Conservation (phyloP, 2,329 filamentous ascomycete species). For the Pseudogymnoascus sp. region DNA sequence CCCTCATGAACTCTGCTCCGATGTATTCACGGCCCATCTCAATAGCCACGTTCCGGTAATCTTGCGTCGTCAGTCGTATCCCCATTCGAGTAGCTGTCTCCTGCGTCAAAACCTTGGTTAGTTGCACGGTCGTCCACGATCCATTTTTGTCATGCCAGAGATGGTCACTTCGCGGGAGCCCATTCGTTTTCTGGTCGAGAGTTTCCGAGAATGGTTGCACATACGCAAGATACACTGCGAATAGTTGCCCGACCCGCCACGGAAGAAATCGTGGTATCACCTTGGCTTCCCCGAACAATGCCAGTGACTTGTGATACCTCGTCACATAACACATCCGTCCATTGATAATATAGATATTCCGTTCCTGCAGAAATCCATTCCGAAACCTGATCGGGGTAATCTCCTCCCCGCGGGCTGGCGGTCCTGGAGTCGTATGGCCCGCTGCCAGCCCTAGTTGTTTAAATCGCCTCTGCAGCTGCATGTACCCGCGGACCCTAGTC, state of each 20-base stretch:
- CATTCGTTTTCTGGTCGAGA: neutral
- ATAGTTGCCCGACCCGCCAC: neutral
- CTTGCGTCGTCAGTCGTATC: neutral
- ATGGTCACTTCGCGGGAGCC: neutral
- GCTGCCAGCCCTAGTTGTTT: neutral
- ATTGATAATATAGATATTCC: constrained; percentile 6
- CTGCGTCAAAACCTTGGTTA: neutral
- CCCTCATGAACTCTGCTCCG: neutral
- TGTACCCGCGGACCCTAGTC: neutral
- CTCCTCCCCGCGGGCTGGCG: neutral
- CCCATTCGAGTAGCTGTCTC: neutral
- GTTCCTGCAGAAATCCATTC: neutral
- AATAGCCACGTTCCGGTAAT: neutral
- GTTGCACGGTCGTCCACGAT: neutral
- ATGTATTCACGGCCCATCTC: neutral
- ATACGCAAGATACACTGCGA: constrained; percentile 1
- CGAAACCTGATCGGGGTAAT: neutral
- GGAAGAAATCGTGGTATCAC: constrained; percentile 9
- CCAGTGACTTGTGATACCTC: constrained; percentile 5
- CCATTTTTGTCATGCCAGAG: constrained; percentile 5
- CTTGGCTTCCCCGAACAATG: neutral
- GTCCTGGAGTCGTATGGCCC: neutral
- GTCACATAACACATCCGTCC: neutral
- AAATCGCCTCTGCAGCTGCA: neutral
- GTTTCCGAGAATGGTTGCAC: neutral